Evolutionary conservation across 1,284 basidiomycete genomes (phyloP).

Genomic region (Microbotryomycetes sp.): DNA sequence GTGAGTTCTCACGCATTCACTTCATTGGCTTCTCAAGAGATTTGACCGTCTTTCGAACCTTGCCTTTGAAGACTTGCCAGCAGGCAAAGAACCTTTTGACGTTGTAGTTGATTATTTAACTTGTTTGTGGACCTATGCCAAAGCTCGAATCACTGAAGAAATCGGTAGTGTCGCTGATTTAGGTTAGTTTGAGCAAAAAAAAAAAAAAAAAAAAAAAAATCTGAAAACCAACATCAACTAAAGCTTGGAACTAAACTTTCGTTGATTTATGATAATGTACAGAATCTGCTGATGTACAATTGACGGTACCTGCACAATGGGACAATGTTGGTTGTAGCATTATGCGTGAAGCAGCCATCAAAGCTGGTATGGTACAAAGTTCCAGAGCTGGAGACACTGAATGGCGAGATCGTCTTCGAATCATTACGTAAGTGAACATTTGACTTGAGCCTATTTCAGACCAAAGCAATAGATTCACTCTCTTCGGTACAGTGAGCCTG

Average conservation of each 20-base stretch:
- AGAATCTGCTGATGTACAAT: slow-evolving; percentile 70
- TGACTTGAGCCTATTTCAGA: neutral
- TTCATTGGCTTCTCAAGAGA: slow-evolving; percentile 9
- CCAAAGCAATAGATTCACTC: neutral
- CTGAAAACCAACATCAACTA: no score
- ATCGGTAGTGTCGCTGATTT: slow-evolving; percentile 73
- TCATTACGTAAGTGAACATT: slow-evolving; percentile 56
- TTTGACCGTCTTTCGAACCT: slow-evolving; percentile 11
- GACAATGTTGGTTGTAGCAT: slow-evolving; percentile 69
- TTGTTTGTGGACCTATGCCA: slow-evolving; percentile 74
- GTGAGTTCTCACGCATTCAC: slow-evolving; percentile 56
- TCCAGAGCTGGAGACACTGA: slow-evolving; percentile 59
- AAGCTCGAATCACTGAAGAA: slow-evolving; percentile 70
- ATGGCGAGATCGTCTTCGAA: slow-evolving; percentile 68
- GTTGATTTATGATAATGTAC: no score
- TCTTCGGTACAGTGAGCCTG: slow-evolving; percentile 55
- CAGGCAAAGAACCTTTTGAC: slow-evolving; percentile 63
- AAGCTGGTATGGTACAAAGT: slow-evolving; percentile 65
- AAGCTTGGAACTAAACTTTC: no score
- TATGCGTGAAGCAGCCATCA: slow-evolving; percentile 71
- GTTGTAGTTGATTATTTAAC: slow-evolving; percentile 70
- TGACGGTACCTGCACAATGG: slow-evolving; percentile 79
- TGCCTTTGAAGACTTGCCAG: slow-evolving; percentile 43
- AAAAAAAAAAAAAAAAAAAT: no score
- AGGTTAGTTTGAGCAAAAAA: slow-evolving; percentile 52